Conservation (phyloP, 176 grass and related monocot genomes). For the Oryza nivara region DNA sequence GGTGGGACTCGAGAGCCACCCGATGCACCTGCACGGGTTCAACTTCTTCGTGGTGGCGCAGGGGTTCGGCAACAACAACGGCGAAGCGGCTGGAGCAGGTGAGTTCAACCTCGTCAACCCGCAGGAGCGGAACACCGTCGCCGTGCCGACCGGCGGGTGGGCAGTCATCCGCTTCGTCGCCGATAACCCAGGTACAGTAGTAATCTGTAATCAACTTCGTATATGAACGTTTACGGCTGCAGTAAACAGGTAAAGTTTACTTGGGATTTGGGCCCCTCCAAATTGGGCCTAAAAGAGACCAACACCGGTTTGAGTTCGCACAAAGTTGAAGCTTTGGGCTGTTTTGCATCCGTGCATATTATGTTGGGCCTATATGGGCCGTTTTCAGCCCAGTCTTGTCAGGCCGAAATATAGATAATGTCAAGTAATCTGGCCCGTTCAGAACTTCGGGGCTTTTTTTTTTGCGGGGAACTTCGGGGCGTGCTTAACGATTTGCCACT, state of each 20-base stretch:
- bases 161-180: slow-evolving; percentile 76
- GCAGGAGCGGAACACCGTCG: slow-evolving; percentile 66
- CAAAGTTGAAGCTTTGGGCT: neutral
- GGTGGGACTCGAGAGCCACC: slow-evolving; percentile 69
- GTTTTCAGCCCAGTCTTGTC: neutral
- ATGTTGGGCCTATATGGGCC: neutral
- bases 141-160: slow-evolving; percentile 64
- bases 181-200: slow-evolving; percentile 57
- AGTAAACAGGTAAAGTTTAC: no score
- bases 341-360: neutral
- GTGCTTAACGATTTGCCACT: no score
- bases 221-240: no score
- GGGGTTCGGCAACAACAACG: slow-evolving; percentile 65
- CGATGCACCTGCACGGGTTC: slow-evolving; percentile 66
- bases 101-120: slow-evolving; percentile 61
- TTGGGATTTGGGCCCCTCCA: neutral
- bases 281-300: neutral
- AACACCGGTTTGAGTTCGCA: no score
- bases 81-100: neutral
- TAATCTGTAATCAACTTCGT: neutral
- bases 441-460: neutral
- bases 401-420: neutral
- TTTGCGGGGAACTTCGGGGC: no score
- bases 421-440: neutral
- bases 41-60: slow-evolving; percentile 74